phyloP scores from a whole-genome alignment of 257 asterid genomes.

The Solanum corneliomulleri region DNA sequence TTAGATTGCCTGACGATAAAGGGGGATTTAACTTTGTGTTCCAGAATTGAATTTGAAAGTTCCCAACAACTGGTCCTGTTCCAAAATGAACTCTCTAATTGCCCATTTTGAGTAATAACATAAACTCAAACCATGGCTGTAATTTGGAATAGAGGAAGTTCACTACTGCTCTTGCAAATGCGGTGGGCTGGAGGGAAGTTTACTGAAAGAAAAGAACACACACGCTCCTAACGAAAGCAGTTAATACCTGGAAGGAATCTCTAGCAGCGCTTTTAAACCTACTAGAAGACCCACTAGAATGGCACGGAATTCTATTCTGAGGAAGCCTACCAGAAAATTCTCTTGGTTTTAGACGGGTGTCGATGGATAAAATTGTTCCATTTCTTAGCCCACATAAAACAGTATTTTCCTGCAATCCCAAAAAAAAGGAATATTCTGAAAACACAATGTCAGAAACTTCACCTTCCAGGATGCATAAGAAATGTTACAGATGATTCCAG shows the following conservation, averaged over 20 bases:
- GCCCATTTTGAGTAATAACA: not conserved
- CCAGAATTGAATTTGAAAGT: not conserved
- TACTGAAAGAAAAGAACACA: not conserved
- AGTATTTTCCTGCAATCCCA: conserved; percentile 40
- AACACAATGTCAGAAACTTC: not conserved
- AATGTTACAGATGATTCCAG: not conserved
- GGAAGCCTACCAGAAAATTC: conserved; percentile 16
- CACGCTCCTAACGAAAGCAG: not conserved
- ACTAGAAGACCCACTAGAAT: not conserved
- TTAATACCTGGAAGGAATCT: conserved; percentile 10
- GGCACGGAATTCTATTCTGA: not conserved
- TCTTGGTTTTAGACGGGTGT: conserved; percentile 65
- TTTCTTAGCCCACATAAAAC: conserved; percentile 80
- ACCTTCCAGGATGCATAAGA: not conserved
- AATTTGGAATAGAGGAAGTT: not conserved
- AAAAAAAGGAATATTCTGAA: not conserved
- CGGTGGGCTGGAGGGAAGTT: not conserved
- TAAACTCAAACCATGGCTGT: not conserved
- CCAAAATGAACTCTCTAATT: not conserved
- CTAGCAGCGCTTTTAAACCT: conserved; percentile 3
- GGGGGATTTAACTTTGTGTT: not conserved
- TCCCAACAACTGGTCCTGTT: not conserved
- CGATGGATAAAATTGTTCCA: conserved; percentile 66
- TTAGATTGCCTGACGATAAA: not conserved
- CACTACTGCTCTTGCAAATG: not conserved